These are phyloP conservation scores for Haplosporangium gracile DNA, from an alignment of 192 early-diverging fungal genomes.

Conservation along the genomic window DNA sequence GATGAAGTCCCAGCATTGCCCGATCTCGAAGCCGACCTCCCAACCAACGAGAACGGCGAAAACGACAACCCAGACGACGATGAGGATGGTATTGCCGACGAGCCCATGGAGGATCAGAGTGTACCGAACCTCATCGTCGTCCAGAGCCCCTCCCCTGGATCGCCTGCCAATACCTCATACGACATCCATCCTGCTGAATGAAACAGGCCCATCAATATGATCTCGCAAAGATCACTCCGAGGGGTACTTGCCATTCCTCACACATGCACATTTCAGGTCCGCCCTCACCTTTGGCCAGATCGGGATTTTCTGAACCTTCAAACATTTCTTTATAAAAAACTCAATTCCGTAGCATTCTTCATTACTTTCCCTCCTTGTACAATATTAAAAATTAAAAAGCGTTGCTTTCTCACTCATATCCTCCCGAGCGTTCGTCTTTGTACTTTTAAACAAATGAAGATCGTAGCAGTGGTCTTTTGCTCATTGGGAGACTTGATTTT, in stretches of 20 bases:
- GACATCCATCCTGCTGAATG: background rate
- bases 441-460: too few species aligned
- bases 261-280: too few species aligned
- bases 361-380: too few species aligned
- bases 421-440: too few species aligned
- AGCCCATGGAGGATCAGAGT: background rate
- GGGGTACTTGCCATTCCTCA: background rate
- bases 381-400: too few species aligned
- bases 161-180: background rate
- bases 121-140: conserved; percentile 1
- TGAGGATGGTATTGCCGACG: background rate
- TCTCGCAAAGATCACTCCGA: background rate
- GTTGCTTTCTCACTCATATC: too few species aligned
- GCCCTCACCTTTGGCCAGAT: too few species aligned
- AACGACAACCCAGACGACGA: background rate
- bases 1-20: background rate
- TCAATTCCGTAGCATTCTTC: too few species aligned
- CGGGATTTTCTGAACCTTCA: too few species aligned
- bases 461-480: background rate
- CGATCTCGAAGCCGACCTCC: background rate
- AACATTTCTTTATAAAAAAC: too few species aligned
- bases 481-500: background rate
- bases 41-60: background rate
- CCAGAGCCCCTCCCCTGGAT: background rate
- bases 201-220: background rate